A percentile compares a stretch with the other conserved stretches of the same genome.
Conservation (phyloP, 306 rosid genomes). For the Senna siamea region DNA sequence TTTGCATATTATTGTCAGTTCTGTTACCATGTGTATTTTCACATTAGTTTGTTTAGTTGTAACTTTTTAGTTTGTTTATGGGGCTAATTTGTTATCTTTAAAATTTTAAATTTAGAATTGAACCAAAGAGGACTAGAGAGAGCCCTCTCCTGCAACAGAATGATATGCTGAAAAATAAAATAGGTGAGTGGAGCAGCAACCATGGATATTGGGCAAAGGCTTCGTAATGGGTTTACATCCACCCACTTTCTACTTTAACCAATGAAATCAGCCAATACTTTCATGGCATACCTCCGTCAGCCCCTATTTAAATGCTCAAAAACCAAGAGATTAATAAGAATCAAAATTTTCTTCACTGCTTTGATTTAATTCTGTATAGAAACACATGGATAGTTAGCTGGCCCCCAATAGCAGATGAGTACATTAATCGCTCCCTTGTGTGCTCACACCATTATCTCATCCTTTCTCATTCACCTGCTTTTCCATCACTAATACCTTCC, state of each 20-base stretch:
- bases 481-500: background rate
- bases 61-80: background rate
- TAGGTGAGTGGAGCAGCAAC: no score
- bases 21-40: background rate
- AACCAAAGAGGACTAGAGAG: background rate
- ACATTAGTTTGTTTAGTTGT: background rate
- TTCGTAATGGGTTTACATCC: no score
- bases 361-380: background rate
- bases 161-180: no score
- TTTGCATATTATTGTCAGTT: background rate
- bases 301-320: background rate
- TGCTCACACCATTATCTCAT: background rate
- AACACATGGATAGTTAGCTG: background rate
- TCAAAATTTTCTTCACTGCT: background rate
- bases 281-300: background rate
- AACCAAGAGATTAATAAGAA: background rate
- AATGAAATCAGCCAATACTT: background rate
- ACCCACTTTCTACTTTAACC: background rate
- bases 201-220: no score
- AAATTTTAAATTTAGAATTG: background rate
- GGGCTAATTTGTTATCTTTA: background rate
- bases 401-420: background rate
- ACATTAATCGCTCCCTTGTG: background rate
- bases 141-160: no score
- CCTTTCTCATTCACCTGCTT: background rate